phyloP scores from a whole-genome alignment of 805 yeast species.

The Nakazawaea populi region DNA sequence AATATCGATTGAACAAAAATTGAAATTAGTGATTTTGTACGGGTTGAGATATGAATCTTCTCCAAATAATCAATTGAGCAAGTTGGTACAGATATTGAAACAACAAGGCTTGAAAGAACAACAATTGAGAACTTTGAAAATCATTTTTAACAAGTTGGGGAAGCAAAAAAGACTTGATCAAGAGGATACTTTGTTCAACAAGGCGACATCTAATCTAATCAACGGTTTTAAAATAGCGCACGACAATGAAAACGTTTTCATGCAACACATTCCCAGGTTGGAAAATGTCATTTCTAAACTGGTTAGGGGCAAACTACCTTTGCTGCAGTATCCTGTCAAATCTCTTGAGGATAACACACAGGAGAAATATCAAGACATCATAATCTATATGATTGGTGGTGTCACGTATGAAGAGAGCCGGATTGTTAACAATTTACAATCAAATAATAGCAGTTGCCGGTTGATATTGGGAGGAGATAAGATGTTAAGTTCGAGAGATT shows the following conservation, averaged over 20 bases:
- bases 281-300: conserved; percentile 38
- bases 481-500: conserved; percentile 40
- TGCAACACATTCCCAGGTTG: conserved; percentile 85
- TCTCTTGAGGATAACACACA: conserved; percentile 24
- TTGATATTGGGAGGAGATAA: conserved; percentile 78
- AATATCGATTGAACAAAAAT: conserved; percentile 44
- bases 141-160: conserved; percentile 41
- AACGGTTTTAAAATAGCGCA: conserved; percentile 31
- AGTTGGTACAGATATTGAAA: conserved; percentile 32
- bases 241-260: conserved; percentile 64
- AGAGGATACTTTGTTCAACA: conserved; percentile 22
- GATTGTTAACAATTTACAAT: conserved; percentile 65
- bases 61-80: conserved; percentile 34
- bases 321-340: conserved; percentile 36
- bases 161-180: conserved; percentile 32
- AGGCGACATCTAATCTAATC: conserved; percentile 20
- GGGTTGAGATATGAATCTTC: conserved; percentile 62
- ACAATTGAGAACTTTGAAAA: conserved; percentile 36
- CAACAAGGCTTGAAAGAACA: conserved; percentile 28
- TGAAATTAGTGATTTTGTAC: conserved; percentile 70
- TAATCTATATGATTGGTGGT: conserved; percentile 79
- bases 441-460: conserved; percentile 49
- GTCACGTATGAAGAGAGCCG: conserved; percentile 90
- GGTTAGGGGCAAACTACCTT: conserved; percentile 33
- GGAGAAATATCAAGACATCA: conserved; percentile 55